A percentile compares a stretch with the other conserved stretches of the same genome.
phyloP scores from a whole-genome alignment of 108 stramenopile species.

The Stephanodiscus triporus region DNA sequence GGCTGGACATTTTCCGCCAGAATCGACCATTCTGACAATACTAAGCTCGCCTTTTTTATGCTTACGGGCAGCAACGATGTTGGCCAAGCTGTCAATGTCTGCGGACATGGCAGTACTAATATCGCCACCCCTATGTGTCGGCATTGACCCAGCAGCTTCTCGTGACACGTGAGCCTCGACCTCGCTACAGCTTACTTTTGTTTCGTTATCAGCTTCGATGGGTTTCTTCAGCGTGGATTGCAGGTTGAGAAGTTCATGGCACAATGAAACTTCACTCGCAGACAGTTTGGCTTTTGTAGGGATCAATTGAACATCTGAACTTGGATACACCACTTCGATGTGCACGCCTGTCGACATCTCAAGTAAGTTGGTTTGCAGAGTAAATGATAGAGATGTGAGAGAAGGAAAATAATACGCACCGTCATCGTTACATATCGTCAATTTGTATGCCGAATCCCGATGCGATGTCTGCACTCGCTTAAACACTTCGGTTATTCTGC shows the following conservation, averaged over 20 bases:
- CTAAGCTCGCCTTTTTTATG: no score
- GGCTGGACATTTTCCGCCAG: background rate
- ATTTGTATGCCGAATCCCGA: background rate
- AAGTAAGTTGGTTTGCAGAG: background rate
- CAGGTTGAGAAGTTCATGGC: constrained; percentile 3
- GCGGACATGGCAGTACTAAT: background rate
- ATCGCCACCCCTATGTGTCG: background rate
- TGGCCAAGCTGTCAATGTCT: background rate
- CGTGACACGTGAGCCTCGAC: no score
- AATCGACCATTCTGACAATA: no score
- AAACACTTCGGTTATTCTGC: background rate
- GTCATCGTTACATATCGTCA: constrained; percentile 1
- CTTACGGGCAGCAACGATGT: no score
- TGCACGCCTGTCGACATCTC: background rate
- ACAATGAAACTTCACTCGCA: constrained; percentile 3
- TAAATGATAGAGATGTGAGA: background rate
- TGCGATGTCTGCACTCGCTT: background rate
- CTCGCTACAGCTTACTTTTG: no score
- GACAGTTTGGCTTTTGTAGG: background rate
- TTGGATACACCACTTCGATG: background rate
- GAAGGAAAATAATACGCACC: background rate
- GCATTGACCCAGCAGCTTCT: background rate
- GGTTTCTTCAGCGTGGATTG: background rate
- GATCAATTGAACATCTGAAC: background rate
- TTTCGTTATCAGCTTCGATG: no score